Base-by-base conservation (phyloP, 1,139 yeast species). In the Williopsis jadinii region DNA sequence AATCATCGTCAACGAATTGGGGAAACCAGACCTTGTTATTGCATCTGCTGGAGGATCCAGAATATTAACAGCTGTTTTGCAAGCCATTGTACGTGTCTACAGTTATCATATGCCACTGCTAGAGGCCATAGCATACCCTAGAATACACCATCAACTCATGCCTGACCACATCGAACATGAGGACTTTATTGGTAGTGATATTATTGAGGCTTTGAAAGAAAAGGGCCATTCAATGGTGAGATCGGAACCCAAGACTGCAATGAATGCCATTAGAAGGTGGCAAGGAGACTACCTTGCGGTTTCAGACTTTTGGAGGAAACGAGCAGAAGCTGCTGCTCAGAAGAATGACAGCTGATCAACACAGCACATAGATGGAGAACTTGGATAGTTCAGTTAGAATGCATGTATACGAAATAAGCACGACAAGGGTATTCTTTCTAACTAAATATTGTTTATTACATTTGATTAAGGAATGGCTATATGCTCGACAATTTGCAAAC, bases 31-130 rank as follows among this genome's bases (percentile, higher is more conserved):
- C 52, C 59, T 86, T 36, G 74, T 84, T 3, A 73, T 90, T 47
- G 97, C 97, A 1, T 95, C 96, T 0, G 94, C 97, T 1, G 97
- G 98, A 9, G 97, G 97, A 0, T 83, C 95, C 12, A 69, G 95
- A 45, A 92, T 92, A 41, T 71, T 84, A n/a, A 86, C 95, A 0
- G 77, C 95, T 1, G 76, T 90, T 3, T 71, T 90, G 43, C 94
- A 88, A 56, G 90, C 92, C 0, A 74, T 92, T 28, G 70, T 84
- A 2, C 67, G 96, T 43, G 64, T 69, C 5, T 77, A 80, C 49
- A 76, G 75, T 58, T 73, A 77, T 54, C 61, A 72, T 3, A 58
- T 75, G 60, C 68, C 80, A 2, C 56, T 88, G n/a, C 64, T 85
- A 19, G 80, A 84, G 36, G 70, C 85, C 0, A 72, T 90, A 30